Conservation (phyloP, 495 filamentous ascomycete genomes). For the Penicillium verhagenii region DNA sequence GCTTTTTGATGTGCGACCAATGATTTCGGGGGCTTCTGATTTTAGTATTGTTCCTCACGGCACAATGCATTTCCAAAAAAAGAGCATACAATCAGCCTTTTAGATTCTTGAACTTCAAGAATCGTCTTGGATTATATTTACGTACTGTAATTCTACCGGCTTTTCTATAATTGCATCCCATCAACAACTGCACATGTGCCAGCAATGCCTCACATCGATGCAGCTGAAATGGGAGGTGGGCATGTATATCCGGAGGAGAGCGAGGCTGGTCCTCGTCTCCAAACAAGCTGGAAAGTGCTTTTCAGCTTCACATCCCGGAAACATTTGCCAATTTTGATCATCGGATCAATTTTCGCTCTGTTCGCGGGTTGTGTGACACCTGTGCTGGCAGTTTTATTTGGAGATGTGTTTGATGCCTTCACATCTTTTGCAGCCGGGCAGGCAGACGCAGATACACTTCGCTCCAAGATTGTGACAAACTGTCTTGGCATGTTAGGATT, state of each 20-base stretch:
- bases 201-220: neutral
- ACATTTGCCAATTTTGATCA: constrained; percentile 56
- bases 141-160: no score
- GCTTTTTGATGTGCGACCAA: neutral
- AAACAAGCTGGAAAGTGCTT: constrained; percentile 51
- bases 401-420: constrained; percentile 72
- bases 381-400: constrained; percentile 67
- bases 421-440: constrained; percentile 60
- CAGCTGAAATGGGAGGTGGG: neutral
- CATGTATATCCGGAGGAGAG: neutral
- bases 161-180: neutral
- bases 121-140: no score
- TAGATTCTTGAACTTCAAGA: no score
- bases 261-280: neutral
- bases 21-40: no score
- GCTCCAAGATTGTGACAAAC: constrained; percentile 55
- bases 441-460: constrained; percentile 48
- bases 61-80: constrained; percentile 3
- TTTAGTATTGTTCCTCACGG: constrained; percentile 10
- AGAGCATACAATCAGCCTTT: no score
- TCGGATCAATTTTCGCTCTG: constrained; percentile 55
- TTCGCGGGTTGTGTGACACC: constrained; percentile 63
- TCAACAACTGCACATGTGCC: no score
- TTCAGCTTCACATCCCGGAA: constrained; percentile 68
- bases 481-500: constrained; percentile 58